phyloP scores from a whole-genome alignment of 805 yeast genomes.

The Metahyphopichia silvanorum region DNA sequence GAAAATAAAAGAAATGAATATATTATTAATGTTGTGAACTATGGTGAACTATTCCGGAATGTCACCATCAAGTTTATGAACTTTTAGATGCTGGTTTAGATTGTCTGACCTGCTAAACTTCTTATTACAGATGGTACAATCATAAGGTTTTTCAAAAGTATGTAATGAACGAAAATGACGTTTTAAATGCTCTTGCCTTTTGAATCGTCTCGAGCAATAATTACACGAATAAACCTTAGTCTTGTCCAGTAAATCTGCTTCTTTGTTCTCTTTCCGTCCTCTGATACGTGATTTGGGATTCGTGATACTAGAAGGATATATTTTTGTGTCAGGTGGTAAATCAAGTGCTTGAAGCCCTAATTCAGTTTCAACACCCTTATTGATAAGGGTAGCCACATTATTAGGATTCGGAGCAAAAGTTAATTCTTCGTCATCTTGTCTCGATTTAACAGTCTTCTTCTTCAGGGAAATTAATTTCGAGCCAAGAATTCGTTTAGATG shows the following conservation, averaged over 20 bases:
- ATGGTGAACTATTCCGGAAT: too few relatives aligned
- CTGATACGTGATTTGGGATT: slow-evolving; percentile 42
- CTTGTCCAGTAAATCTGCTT: slow-evolving; percentile 48
- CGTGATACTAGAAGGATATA: slow-evolving; percentile 29
- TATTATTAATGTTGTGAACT: too few relatives aligned
- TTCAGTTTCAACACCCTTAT: slow-evolving; percentile 36
- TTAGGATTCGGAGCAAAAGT: too few relatives aligned
- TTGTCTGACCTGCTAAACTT: slow-evolving; percentile 68
- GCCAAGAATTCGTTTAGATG: slow-evolving; percentile 39
- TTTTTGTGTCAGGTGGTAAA: slow-evolving; percentile 37
- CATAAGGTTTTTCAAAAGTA: slow-evolving; percentile 68
- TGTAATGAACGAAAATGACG: slow-evolving; percentile 73
- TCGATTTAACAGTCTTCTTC: slow-evolving; percentile 16
- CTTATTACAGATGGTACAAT: slow-evolving; percentile 58
- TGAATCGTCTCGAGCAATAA: slow-evolving; percentile 61
- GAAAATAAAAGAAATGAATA: too few relatives aligned
- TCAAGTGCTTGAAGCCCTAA: slow-evolving; percentile 37
- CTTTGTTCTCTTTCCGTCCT: slow-evolving; percentile 63
- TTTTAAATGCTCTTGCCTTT: slow-evolving; percentile 74
- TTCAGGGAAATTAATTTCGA: slow-evolving; percentile 33
- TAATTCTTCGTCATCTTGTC: background rate
- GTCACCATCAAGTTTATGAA: slow-evolving; percentile 41
- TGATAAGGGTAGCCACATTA: slow-evolving; percentile 14
- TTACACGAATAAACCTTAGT: slow-evolving; percentile 61
- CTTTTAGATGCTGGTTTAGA: slow-evolving; percentile 62